A percentile compares a stretch with the other conserved stretches of the same genome.
phyloP scores from a whole-genome alignment of 1,284 basidiomycete genomes.

The Ustilago loliicola region DNA sequence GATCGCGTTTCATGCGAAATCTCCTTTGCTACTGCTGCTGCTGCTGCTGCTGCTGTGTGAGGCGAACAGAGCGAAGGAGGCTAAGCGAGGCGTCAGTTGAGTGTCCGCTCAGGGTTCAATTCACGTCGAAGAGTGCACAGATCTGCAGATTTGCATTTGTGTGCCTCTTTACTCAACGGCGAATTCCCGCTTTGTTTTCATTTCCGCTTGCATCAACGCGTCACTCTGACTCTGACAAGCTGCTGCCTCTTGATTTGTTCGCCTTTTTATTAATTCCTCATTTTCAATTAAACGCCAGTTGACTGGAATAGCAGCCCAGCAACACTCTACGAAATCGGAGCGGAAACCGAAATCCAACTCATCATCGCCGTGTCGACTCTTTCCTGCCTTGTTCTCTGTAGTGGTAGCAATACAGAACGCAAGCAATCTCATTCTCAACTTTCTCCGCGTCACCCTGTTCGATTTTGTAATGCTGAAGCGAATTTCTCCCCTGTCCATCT shows the following conservation, averaged over 20 bases:
- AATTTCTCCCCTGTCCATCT: conserved; percentile 1
- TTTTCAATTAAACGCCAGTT: background rate
- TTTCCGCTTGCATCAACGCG: background rate
- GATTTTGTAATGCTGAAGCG: background rate
- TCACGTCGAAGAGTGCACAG: conserved; percentile 1
- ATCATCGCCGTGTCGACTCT: no score
- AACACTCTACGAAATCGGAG: background rate
- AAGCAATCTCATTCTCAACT: background rate
- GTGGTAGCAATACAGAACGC: background rate
- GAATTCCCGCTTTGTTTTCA: background rate
- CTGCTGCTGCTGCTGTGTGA: background rate
- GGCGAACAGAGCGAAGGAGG: background rate
- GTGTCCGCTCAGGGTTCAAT: background rate
- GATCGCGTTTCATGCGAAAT: background rate
- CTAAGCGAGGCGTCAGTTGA: background rate
- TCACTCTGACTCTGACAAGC: background rate
- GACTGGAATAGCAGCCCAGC: no score
- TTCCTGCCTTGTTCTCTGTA: background rate
- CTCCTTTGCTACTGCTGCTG: background rate
- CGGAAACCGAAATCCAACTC: background rate
- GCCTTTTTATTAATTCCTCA: background rate
- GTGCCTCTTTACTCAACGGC: background rate
- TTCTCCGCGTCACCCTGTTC: background rate
- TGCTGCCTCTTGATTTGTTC: background rate
- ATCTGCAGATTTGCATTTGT: background rate